These are phyloP conservation scores for Puccinia triticina DNA, from an alignment of 1,284 basidiomycete species.

Conservation along the genomic window DNA sequence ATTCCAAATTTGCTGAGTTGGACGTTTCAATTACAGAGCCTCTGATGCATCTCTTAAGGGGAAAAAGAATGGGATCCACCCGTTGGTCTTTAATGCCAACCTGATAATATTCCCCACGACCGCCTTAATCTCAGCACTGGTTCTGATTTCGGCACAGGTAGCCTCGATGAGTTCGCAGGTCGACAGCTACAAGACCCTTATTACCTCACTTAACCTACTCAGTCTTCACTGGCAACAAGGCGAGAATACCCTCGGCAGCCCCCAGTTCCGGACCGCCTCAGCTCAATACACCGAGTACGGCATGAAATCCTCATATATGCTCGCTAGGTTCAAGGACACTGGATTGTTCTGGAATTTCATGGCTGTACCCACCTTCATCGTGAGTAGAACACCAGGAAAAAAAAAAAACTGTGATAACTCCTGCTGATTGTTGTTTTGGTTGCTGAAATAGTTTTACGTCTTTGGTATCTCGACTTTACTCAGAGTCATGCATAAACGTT, in stretches of 20 bases:
- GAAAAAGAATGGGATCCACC: neutral
- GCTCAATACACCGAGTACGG: neutral
- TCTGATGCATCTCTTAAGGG: slow-evolving; percentile 30
- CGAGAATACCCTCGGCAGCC: neutral
- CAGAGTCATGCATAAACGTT: slow-evolving; percentile 11
- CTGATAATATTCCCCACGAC: neutral
- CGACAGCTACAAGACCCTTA: neutral
- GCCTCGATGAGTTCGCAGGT: neutral
- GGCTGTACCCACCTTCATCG: slow-evolving; percentile 20
- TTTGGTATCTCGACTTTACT: slow-evolving; percentile 25
- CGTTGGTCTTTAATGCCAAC: neutral
- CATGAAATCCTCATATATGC: neutral
- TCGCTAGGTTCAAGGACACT: neutral
- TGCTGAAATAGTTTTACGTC: neutral
- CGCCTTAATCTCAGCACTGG: neutral
- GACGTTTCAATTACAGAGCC: neutral
- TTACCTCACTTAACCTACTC: neutral
- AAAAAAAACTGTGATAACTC: neutral
- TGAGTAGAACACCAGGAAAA: neutral
- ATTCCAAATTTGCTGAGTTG: neutral
- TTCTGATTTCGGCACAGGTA: slow-evolving; percentile 1
- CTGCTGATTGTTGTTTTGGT: neutral
- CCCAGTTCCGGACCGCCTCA: neutral
- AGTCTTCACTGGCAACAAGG: neutral
- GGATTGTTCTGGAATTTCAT: slow-evolving; percentile 21